Evolutionary conservation across 202 grass and related monocot genomes (phyloP), one percentile per base, ranked within the genome.

Genomic region (Elaeis oleifera): DNA sequence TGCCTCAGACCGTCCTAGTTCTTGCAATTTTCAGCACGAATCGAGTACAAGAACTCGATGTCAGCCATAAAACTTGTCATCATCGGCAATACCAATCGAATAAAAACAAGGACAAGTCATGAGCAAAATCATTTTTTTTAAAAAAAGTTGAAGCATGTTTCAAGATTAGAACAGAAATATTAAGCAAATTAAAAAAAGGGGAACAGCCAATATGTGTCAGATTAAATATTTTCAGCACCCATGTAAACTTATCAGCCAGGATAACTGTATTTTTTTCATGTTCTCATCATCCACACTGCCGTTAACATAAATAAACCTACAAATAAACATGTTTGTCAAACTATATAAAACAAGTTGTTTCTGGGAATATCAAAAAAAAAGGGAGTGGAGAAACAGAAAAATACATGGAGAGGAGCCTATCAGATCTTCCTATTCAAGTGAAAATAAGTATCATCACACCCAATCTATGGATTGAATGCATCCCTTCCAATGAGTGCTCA

Each of bases 1-100:
- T 52, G 68, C 68, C 68, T 71, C 68, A 71, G 68, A 71, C 56
- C 68, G 68, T 71, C 68, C 68, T 71, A 71, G 68, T 71, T 51
- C 56, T 60, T 9, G 49, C 36, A 52, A 50, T 60, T 71, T 71
- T 71, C 68, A 59, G 29, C 68, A 60, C 6, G 4, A 11, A 4
- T 23, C 56, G 52, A 57, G 55, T 26, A 13, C 4, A 51, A 20
- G 4, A 51, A 31, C 56, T 49, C 52, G 56, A 39, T 60, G 29
- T 71, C 68, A 29, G 68, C 8, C 0, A 50, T 11, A 25, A 6
- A 60, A 18, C n/a, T 26, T 28, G 23, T 59, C 68, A 71, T 71
- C 68, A 60, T 60, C 6, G 68, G 68, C 68, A 70, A 44, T 7
- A 49, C 16, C 57, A 53, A 58, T 5, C 1, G 22, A 39, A 49